phyloP scores from a whole-genome alignment of 2,329 filamentous ascomycete genomes.

The Aspergillus unguis region DNA sequence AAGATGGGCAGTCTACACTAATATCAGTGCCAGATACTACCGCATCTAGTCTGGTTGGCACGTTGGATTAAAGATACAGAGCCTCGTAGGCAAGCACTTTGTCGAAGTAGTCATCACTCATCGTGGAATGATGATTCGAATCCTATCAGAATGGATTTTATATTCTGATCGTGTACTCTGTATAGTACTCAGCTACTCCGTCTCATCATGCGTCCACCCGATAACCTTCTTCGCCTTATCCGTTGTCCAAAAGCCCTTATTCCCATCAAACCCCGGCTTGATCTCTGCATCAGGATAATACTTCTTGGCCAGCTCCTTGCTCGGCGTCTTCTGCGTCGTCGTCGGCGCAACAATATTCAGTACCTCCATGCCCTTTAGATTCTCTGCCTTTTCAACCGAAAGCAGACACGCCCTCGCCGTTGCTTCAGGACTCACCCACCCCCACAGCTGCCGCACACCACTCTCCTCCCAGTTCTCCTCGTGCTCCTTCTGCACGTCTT shows the following conservation, averaged over 20 bases:
- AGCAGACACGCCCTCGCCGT: constrained; percentile 37
- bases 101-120: too few species aligned
- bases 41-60: too few species aligned
- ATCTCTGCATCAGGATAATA: constrained; percentile 27
- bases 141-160: too few species aligned
- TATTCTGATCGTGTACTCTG: too few species aligned
- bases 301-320: constrained; percentile 22
- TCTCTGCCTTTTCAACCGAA: constrained; percentile 31
- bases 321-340: constrained; percentile 25
- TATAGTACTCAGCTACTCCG: constrained; percentile 14
- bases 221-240: constrained; percentile 17
- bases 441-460: constrained; percentile 37
- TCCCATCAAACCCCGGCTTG: constrained; percentile 20
- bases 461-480: constrained; percentile 32
- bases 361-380: constrained; percentile 32
- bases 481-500: constrained; percentile 33
- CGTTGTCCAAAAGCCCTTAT: constrained; percentile 23
- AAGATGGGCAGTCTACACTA: too few species aligned
- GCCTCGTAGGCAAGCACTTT: too few species aligned
- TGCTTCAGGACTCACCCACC: constrained; percentile 35
- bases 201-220: constrained; percentile 31
- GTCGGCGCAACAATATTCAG: constrained; percentile 37
- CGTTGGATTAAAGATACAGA: too few species aligned
- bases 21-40: too few species aligned
- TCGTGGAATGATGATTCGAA: too few species aligned